phyloP scores from a whole-genome alignment of 208 protist genomes.

The Crithidia acanthocephali region DNA sequence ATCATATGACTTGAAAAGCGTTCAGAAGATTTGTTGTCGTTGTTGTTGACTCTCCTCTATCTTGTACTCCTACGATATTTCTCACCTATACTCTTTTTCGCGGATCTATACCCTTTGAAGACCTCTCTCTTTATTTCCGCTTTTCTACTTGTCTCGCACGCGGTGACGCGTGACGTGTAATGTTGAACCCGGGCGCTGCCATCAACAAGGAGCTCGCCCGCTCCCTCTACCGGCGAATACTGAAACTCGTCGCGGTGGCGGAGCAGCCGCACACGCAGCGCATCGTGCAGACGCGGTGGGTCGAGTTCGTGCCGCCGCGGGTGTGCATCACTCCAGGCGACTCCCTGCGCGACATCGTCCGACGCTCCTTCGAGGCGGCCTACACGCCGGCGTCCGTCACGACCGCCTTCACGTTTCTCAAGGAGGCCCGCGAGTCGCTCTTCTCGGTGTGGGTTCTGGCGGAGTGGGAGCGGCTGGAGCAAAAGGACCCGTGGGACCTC shows the following conservation, averaged over 20 bases:
- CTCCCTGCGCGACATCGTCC: slow-evolving; percentile 23
- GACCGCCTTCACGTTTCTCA: slow-evolving; percentile 59
- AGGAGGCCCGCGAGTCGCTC: slow-evolving; percentile 41
- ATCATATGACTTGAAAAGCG: too few relatives aligned
- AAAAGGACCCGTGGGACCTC: slow-evolving; percentile 44
- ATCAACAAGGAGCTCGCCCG: slow-evolving; percentile 24
- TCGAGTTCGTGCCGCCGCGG: slow-evolving; percentile 48
- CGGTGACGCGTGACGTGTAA: not conserved
- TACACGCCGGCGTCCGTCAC: slow-evolving; percentile 24
- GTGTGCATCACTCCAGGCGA: slow-evolving; percentile 34
- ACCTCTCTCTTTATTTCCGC: not conserved
- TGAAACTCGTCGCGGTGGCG: slow-evolving; percentile 24
- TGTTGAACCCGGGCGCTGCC: not conserved
- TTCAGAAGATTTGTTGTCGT: too few relatives aligned
- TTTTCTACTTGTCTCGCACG: not conserved
- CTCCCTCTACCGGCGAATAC: slow-evolving; percentile 32
- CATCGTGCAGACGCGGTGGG: slow-evolving; percentile 41
- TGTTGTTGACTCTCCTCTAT: too few relatives aligned
- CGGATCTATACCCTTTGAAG: not conserved
- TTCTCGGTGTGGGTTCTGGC: slow-evolving; percentile 49
- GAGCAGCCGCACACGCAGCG: slow-evolving; percentile 23
- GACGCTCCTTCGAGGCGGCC: slow-evolving; percentile 41
- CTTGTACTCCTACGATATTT: too few relatives aligned
- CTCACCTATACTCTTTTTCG: too few relatives aligned
- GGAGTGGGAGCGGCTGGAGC: slow-evolving; percentile 42